These are phyloP conservation scores for Fusarium pseudograminearum DNA, from an alignment of 2,329 filamentous ascomycete genomes.

Conservation along the genomic window DNA sequence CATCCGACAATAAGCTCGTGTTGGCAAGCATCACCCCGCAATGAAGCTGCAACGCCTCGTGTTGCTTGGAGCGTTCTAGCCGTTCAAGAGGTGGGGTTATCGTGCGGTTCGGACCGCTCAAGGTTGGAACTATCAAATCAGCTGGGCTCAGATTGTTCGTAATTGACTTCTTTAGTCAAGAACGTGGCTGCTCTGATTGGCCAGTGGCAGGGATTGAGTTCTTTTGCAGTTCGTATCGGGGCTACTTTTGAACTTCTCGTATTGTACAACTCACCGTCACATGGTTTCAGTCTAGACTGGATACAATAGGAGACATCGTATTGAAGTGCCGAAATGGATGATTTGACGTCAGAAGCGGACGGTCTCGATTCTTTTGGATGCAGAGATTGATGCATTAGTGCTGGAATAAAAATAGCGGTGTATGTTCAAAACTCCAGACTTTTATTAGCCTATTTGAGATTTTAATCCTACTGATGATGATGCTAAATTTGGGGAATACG, in stretches of 20 bases:
- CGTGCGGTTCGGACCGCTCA: conserved; percentile 1
- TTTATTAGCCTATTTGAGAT: neutral
- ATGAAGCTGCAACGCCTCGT: neutral
- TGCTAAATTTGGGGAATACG: neutral
- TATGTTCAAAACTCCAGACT: neutral
- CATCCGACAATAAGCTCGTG: neutral
- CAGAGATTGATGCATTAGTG: neutral
- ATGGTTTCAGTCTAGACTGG: neutral
- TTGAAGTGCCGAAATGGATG: neutral
- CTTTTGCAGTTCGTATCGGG: neutral
- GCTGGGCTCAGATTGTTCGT: neutral
- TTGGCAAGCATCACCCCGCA: neutral
- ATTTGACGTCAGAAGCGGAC: neutral
- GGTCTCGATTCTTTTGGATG: too few species aligned
- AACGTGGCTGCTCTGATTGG: neutral
- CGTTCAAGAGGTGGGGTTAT: neutral
- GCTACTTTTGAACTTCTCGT: neutral
- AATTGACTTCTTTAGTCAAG: neutral
- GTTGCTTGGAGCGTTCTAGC: neutral
- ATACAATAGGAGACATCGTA: neutral
- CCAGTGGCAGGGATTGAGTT: neutral
- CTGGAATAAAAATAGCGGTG: neutral
- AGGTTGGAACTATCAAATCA: conserved; percentile 1
- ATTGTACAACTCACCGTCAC: neutral
- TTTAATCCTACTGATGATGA: fast-evolving